Evolutionary conservation across 768 basidiomycete genomes (phyloP).

Genomic region (Podaxis sp.): DNA sequence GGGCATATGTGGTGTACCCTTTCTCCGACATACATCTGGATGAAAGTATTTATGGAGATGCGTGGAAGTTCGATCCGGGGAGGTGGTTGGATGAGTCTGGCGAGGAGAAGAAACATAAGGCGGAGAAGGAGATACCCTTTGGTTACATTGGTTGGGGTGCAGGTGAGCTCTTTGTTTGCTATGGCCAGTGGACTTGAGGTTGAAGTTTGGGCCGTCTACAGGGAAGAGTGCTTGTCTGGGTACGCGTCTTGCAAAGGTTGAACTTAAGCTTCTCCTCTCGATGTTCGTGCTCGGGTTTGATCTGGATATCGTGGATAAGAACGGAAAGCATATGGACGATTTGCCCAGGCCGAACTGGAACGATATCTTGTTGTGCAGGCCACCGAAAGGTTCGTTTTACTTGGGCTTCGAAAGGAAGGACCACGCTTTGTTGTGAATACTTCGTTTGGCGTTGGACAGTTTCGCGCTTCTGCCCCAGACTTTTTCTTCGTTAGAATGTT

Average conservation of each 20-base stretch:
- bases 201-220: constrained; percentile 24
- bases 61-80: constrained; percentile 73
- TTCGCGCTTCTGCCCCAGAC: neutral
- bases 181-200: constrained; percentile 1
- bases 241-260: constrained; percentile 67
- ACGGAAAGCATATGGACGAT: constrained; percentile 37
- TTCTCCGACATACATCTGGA: constrained; percentile 79
- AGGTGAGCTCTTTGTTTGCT: constrained; percentile 42
- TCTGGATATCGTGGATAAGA: constrained; percentile 50
- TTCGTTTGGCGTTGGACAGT: neutral
- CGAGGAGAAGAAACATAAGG: constrained; percentile 23
- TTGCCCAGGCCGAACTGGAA: constrained; percentile 75
- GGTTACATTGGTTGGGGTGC: constrained; percentile 77
- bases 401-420: constrained; percentile 42
- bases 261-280: constrained; percentile 67
- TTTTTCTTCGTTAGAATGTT: neutral
- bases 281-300: constrained; percentile 65
- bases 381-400: constrained; percentile 49
- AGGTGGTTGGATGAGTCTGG: constrained; percentile 20
- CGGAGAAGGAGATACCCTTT: constrained; percentile 34
- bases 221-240: constrained; percentile 71
- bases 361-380: constrained; percentile 65
- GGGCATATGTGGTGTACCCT: constrained; percentile 74
- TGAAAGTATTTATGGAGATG: constrained; percentile 66
- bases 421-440: constrained; percentile 27